Evolutionary conservation across 306 rosid genomes (phyloP), one percentile per base, ranked within the genome.

Genomic region (Cucumis hystrix): DNA sequence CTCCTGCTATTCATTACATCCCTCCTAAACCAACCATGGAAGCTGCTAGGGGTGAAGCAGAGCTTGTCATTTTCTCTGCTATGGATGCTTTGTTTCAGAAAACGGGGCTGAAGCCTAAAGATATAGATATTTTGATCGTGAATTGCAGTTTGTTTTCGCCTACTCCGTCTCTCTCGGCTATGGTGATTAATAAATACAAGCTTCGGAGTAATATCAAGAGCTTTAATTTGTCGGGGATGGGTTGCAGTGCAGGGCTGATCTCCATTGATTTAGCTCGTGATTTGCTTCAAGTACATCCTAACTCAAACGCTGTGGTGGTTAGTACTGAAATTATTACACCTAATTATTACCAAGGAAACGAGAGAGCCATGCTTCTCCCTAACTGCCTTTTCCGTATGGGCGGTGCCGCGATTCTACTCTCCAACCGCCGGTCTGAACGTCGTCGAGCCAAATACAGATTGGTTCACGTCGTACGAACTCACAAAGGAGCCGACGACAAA

Each of bases 341-440:
- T 0, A 92, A 95, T 43, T 95, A 92, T 51, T 95, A 95, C 80
- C 92, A 95, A 67, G 99, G 99, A 0, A 92, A 95, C 0, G 99
- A 95, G 77, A 74, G 99, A 74, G 97, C 99, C 10, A 95, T 90
- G 99, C 97, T 95, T 66, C 86, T 95, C 5, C 98, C 98, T 0
- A 94, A 94, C 41, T 94, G 98, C 23, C 87, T 94, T 25, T 94
- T 94, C 88, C 85, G 99, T 23, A 92, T 95, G 97, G 99, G 99
- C 1, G 99, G 97, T 8, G 99, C 97, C 13, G 99, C 99, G 2
- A 84, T 95, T 7, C 81, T 95, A 1, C 37, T 95, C 4, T 88
- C 99, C 0, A 95, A 95, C 83, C 81, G 99, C 1, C 64, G 77
- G 0, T 81, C 91, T 0, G 97, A 92, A 51, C 18, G 87, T 0